These are phyloP conservation scores for Colletotrichum chlorophyti DNA, from an alignment of 2,329 filamentous ascomycete species.

Conservation along the genomic window DNA sequence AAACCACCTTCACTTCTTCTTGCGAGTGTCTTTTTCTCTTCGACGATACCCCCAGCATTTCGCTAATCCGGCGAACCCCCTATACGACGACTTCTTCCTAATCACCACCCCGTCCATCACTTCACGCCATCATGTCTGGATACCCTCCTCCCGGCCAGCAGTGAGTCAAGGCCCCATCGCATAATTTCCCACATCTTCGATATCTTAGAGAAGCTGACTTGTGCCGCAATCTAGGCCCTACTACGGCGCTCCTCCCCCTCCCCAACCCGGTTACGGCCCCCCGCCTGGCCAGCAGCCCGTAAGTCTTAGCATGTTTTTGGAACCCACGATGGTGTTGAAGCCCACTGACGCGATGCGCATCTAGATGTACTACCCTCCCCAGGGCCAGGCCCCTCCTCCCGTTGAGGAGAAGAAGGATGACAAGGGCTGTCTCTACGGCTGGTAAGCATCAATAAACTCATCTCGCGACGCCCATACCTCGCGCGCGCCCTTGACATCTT, in stretches of 20 bases:
- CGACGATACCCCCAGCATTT: too few relatives aligned
- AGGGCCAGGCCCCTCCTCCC: slow-evolving; percentile 39
- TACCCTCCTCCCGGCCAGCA: slow-evolving; percentile 33
- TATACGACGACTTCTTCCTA: background rate
- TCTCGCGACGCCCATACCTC: background rate
- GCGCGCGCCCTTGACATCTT: background rate
- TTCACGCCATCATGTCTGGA: slow-evolving; percentile 41
- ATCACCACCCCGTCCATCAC: slow-evolving; percentile 17
- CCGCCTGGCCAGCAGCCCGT: slow-evolving; percentile 31
- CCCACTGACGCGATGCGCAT: background rate
- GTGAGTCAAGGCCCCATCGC: slow-evolving; percentile 1
- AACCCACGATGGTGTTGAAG: background rate
- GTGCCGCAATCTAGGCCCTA: slow-evolving; percentile 17
- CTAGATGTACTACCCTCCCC: slow-evolving; percentile 37
- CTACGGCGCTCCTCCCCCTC: slow-evolving; percentile 30
- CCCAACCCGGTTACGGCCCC: slow-evolving; percentile 32
- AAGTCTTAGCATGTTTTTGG: background rate
- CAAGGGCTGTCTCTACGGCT: slow-evolving; percentile 48
- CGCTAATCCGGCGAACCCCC: background rate
- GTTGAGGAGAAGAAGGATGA: slow-evolving; percentile 47
- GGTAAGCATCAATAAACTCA: slow-evolving; percentile 34
- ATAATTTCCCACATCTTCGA: background rate
- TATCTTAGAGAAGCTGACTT: slow-evolving; percentile 3
- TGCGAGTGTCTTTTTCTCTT: too few relatives aligned
- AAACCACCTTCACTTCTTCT: background rate